phyloP scores from a whole-genome alignment of 176 grass and related monocot genomes.

The Eragrostis nindensis region DNA sequence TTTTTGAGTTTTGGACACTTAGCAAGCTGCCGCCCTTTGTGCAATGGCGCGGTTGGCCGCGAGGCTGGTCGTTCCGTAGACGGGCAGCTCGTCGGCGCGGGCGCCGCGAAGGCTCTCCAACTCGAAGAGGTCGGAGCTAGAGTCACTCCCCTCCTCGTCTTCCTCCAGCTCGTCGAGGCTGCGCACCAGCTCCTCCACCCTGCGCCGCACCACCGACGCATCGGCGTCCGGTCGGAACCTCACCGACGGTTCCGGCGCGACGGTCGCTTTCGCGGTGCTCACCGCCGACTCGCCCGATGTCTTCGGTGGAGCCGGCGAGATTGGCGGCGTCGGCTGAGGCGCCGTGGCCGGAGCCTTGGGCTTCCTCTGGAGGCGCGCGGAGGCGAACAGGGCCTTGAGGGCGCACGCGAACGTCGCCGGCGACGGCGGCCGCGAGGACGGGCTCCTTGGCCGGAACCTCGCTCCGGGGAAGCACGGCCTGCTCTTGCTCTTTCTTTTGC shows the following conservation, averaged over 20 bases:
- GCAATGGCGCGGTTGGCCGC: constrained; percentile 51
- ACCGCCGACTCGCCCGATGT: neutral
- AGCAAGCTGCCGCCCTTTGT: constrained; percentile 41
- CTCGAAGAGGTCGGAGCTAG: constrained; percentile 89
- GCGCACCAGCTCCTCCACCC: constrained; percentile 68
- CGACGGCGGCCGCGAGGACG: constrained; percentile 17
- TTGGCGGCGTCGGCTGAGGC: neutral
- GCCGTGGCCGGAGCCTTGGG: neutral
- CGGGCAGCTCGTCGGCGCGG: constrained; percentile 61
- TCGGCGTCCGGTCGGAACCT: constrained; percentile 37
- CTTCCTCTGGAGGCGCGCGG: constrained; percentile 39
- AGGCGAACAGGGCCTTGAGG: constrained; percentile 55
- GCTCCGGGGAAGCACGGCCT: constrained; percentile 40
- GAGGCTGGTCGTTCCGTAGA: constrained; percentile 61
- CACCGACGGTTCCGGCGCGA: constrained; percentile 4
- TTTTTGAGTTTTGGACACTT: constrained; percentile 4
- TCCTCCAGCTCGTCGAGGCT: constrained; percentile 53
- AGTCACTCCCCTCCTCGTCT: constrained; percentile 61
- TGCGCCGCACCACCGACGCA: constrained; percentile 51
- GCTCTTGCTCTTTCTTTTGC: constrained; percentile 39
- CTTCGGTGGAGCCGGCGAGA: constrained; percentile 11
- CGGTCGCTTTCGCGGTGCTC: neutral
- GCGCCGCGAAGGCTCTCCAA: constrained; percentile 64
- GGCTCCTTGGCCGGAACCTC: constrained; percentile 14
- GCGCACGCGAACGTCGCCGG: constrained; percentile 46